These are phyloP conservation scores for Penicillium verrucosum DNA, from an alignment of 2,329 filamentous ascomycete genomes.

Conservation along the genomic window DNA sequence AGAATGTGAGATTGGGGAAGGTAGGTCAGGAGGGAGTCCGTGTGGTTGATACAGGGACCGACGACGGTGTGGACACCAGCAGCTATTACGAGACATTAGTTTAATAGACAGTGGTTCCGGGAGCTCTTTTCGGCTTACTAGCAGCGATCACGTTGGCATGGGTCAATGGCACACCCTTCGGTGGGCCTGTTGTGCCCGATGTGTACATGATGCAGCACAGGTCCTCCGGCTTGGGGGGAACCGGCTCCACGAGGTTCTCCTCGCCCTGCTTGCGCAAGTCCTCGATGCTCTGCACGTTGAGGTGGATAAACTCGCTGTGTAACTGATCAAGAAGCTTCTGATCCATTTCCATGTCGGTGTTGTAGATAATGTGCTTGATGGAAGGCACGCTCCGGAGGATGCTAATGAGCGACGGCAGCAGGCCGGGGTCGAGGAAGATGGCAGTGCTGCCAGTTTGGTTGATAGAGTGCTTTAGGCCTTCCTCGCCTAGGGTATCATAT, in stretches of 20 bases:
- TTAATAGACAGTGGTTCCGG: slow-evolving; percentile 8
- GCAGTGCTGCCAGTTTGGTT: slow-evolving; percentile 73
- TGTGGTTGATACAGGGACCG: slow-evolving; percentile 71
- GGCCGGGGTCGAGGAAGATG: slow-evolving; percentile 83
- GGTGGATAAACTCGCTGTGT: slow-evolving; percentile 51
- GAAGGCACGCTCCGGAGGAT: slow-evolving; percentile 56
- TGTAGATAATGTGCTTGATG: slow-evolving; percentile 58
- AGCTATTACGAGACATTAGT: slow-evolving; percentile 46
- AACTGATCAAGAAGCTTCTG: slow-evolving; percentile 54
- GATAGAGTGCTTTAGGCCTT: slow-evolving; percentile 81
- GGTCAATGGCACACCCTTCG: slow-evolving; percentile 82
- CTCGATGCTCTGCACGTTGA: slow-evolving; percentile 55
- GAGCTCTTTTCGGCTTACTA: slow-evolving; percentile 49
- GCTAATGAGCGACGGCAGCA: slow-evolving; percentile 60
- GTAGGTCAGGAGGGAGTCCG: slow-evolving; percentile 81
- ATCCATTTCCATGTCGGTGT: slow-evolving; percentile 52
- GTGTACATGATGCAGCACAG: slow-evolving; percentile 80
- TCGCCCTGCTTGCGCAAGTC: slow-evolving; percentile 55
- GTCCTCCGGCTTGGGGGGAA: slow-evolving; percentile 70
- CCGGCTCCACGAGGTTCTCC: slow-evolving; percentile 66
- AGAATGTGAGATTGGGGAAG: slow-evolving; percentile 93
- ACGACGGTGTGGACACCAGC: slow-evolving; percentile 78
- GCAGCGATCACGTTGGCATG: slow-evolving; percentile 78
- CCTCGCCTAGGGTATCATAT: slow-evolving; percentile 85
- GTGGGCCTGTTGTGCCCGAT: slow-evolving; percentile 82